Base-by-base conservation (phyloP, 192 early-diverging fungal species). In the Backusella luteola region DNA sequence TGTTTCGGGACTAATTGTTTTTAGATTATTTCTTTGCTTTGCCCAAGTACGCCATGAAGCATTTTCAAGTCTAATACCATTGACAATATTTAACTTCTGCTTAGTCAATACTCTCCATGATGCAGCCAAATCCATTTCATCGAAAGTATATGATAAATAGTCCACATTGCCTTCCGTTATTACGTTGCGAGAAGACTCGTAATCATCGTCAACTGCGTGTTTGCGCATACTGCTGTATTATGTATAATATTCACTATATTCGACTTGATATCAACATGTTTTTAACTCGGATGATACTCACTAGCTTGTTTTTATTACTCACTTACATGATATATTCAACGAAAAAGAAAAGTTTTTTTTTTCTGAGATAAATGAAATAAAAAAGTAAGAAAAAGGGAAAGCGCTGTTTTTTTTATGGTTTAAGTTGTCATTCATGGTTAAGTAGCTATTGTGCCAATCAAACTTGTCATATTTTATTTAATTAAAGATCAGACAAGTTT, bases 11-110 rank as follows among this genome's bases (percentile, higher is more conserved):
- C 79, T 85, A 11, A 91, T 83, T 2, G 90, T 91, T 70, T 83
- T 85, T 26, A 91, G 79, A 34, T 88, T 66, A 42, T 87, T 84
- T 34, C 84, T 85, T 74, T 88, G 84, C 67, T 91, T 91, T 21
- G 86, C 83, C 90, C 90, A 91, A 49, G 86, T 89, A 34, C 90
- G 84, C 90, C 90, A 91, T 9, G 89, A 90, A 14, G 90, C 90
- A 73, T 91, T 91, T 73, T 91, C 90, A 12, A 91, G 77, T n/a
- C 90, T 84, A 42, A 88, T 78, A 26, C 90, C 90, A 75, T 91
- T 90, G 26, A 85, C 84, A 32, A 90, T 79, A 23, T 83, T 85
- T 35, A 87, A 81, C 52, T 91, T 91, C 76, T 89, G 84, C 73
- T 89, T 89, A 15, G 90, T 90, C 80, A 90, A 86, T 15, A 84